Evolutionary conservation across 768 basidiomycete genomes (phyloP).

Genomic region (Cyclocybe cylindracea): DNA sequence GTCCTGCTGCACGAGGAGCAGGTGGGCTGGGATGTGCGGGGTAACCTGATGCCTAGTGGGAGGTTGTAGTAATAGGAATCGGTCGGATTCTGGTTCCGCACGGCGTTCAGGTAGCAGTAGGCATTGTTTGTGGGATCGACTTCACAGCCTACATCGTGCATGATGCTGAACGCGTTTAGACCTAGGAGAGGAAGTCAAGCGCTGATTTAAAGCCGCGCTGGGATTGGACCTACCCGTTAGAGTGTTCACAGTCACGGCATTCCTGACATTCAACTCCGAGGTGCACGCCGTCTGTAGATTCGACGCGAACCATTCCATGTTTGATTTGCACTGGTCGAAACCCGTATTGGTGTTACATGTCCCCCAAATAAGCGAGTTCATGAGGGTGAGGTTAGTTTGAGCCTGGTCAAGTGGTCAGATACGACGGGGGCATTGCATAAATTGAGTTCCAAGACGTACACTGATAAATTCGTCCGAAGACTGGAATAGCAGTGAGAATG

Average conservation of each 20-base stretch:
- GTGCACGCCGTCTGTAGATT: conserved; percentile 52
- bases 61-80: conserved; percentile 77
- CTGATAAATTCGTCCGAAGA: conserved; percentile 54
- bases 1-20: conserved; percentile 68
- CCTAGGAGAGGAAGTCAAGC: conserved; percentile 35
- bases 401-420: conserved; percentile 41
- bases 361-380: conserved; percentile 76
- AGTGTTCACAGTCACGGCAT: conserved; percentile 53
- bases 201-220: not conserved
- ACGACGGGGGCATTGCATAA: not conserved
- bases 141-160: conserved; percentile 64
- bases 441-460: conserved; percentile 37
- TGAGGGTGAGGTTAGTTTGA: conserved; percentile 56
- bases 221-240: conserved; percentile 48
- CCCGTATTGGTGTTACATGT: conserved; percentile 67
- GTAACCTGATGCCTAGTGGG: conserved; percentile 57
- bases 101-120: conserved; percentile 77
- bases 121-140: conserved; percentile 54
- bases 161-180: conserved; percentile 60
- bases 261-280: conserved; percentile 52
- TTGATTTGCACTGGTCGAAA: conserved; percentile 54
- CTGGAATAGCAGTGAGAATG: conserved; percentile 67
- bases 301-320: conserved; percentile 66
- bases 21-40: conserved; percentile 46
- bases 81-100: conserved; percentile 52